A percentile compares a stretch with the other conserved stretches of the same genome.
phyloP scores from a whole-genome alignment of 169 alveolate genomes.

The Plasmodium falciparum region DNA sequence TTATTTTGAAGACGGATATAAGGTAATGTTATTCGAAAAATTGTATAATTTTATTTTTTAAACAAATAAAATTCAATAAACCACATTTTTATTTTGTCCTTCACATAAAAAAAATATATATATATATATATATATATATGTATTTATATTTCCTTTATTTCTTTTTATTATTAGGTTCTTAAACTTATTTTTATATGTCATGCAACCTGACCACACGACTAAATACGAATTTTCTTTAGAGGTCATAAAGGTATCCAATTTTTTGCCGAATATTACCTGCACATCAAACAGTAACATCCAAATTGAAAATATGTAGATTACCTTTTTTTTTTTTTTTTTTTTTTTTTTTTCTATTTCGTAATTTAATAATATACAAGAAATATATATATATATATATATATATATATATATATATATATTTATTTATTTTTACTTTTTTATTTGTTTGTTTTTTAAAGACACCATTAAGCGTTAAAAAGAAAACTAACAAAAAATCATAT shows the following conservation, averaged over 20 bases:
- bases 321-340: background rate
- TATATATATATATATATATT: background rate
- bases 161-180: slow-evolving; percentile 7
- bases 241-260: slow-evolving; percentile 37
- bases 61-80: background rate
- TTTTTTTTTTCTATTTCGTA: background rate
- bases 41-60: background rate
- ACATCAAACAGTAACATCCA: background rate
- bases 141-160: background rate
- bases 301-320: background rate
- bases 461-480: no score
- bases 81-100: no score
- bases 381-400: background rate
- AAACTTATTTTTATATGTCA: slow-evolving; percentile 31
- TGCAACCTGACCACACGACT: slow-evolving; percentile 48
- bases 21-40: slow-evolving; percentile 13
- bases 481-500: no score
- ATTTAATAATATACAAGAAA: background rate
- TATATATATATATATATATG: background rate
- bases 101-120: background rate
- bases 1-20: slow-evolving; percentile 30
- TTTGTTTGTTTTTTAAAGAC: no score
- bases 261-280: slow-evolving; percentile 35
- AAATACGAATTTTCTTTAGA: slow-evolving; percentile 30
- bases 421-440: no score